Conservation (phyloP, 345 rosid species). For the Noccaea caerulescens region DNA sequence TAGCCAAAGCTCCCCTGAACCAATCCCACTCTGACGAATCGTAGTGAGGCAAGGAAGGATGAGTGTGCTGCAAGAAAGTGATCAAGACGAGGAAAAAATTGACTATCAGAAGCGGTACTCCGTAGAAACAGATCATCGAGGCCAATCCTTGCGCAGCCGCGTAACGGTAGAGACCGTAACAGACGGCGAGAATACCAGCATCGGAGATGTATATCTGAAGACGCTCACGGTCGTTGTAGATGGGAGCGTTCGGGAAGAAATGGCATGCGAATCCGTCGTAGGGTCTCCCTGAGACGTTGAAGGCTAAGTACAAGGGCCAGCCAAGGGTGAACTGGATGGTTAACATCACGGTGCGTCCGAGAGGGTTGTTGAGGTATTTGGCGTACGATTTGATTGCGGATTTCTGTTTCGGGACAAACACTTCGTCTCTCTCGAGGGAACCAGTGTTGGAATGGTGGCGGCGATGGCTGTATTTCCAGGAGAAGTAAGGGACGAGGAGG, state of each 20-base stretch:
- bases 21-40: constrained; percentile 89
- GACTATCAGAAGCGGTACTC: constrained; percentile 72
- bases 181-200: constrained; percentile 61
- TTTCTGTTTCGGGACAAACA: constrained; percentile 78
- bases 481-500: constrained; percentile 89
- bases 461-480: constrained; percentile 92
- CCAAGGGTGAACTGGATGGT: constrained; percentile 64
- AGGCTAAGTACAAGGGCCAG: constrained; percentile 84
- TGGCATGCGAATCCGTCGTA: constrained; percentile 79
- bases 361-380: constrained; percentile 77
- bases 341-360: constrained; percentile 58
- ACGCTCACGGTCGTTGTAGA: constrained; percentile 73
- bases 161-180: constrained; percentile 60
- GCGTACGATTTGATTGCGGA: constrained; percentile 54
- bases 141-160: constrained; percentile 60
- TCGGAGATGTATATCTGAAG: constrained; percentile 75
- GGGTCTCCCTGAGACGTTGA: constrained; percentile 79
- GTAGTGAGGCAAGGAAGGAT: constrained; percentile 80
- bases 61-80: constrained; percentile 91
- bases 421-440: constrained; percentile 83
- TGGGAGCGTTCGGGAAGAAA: constrained; percentile 77
- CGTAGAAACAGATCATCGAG: constrained; percentile 65
- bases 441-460: constrained; percentile 95
- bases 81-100: constrained; percentile 70
- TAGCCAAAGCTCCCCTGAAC: constrained; percentile 83